Evolutionary conservation across 192 early-diverging fungal genomes (phyloP).

Genomic region (Coemansia sp.): DNA sequence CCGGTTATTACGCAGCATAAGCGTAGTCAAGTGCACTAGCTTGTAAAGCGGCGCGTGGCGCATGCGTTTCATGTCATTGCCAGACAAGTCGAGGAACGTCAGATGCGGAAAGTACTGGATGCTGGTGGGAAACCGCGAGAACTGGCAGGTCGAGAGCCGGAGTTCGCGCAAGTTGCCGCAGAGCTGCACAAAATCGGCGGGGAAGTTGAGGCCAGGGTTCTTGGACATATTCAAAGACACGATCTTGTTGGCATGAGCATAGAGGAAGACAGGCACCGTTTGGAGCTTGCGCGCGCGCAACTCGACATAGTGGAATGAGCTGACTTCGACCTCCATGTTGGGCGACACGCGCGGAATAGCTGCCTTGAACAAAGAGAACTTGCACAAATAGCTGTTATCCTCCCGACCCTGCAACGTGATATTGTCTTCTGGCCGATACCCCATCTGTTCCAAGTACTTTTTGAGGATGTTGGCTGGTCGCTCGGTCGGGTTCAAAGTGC

Average conservation of each 20-base stretch:
- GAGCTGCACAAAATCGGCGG: conserved; percentile 81
- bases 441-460: conserved; percentile 74
- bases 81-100: conserved; percentile 75
- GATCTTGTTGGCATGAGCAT: conserved; percentile 72
- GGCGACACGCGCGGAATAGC: conserved; percentile 59
- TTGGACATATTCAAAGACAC: conserved; percentile 80
- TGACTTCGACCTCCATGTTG: conserved; percentile 57
- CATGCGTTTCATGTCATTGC: conserved; percentile 74
- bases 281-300: conserved; percentile 74
- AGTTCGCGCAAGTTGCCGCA: conserved; percentile 71
- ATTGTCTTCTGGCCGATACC: conserved; percentile 77
- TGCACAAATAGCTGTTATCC: conserved; percentile 83
- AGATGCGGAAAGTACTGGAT: conserved; percentile 68
- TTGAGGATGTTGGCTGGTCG: conserved; percentile 77
- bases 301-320: conserved; percentile 67
- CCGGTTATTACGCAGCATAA: conserved; percentile 75
- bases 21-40: conserved; percentile 62
- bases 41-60: conserved; percentile 68
- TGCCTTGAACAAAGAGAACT: conserved; percentile 74
- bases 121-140: conserved; percentile 69
- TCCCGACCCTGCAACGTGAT: conserved; percentile 81
- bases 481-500: conserved; percentile 70
- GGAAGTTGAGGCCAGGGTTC: conserved; percentile 81
- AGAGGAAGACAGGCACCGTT: conserved; percentile 80
- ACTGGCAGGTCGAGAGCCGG: conserved; percentile 71